A percentile compares a stretch with the other conserved stretches of the same genome.
Conservation (phyloP, 306 rosid species). For the Pachyrhizus erosus region DNA sequence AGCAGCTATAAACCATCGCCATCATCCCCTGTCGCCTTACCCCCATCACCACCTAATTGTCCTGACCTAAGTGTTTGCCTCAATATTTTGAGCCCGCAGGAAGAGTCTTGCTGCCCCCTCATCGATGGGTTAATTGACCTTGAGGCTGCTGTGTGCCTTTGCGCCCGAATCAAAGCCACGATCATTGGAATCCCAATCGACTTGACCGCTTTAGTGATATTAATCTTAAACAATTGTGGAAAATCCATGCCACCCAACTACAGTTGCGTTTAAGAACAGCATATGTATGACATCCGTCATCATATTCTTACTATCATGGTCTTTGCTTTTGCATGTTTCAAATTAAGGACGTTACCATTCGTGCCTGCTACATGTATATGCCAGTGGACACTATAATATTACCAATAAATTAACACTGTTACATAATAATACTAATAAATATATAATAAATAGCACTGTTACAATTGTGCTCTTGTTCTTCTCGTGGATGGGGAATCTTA, state of each 20-base stretch:
- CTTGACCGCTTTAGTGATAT: not conserved
- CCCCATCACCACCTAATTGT: not conserved
- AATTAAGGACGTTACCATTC: not conserved
- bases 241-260: not conserved
- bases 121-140: not conserved
- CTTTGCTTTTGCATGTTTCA: not conserved
- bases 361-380: not conserved
- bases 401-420: not conserved
- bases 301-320: not conserved
- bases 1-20: too few species aligned
- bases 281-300: not conserved
- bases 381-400: not conserved
- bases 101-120: not conserved
- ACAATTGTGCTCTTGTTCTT: not conserved
- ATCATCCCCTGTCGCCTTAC: too few species aligned
- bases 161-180: not conserved
- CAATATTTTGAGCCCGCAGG: too few species aligned
- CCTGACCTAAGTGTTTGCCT: not conserved
- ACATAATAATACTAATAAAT: too few species aligned
- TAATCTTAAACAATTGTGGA: not conserved
- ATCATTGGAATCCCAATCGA: too few species aligned
- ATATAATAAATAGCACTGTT: too few species aligned
- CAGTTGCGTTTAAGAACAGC: not conserved
- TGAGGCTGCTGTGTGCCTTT: not conserved
- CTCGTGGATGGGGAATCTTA: too few species aligned